Base-by-base conservation (phyloP, 2,329 filamentous ascomycete genomes). In the Trichophyton mentagrophytes region DNA sequence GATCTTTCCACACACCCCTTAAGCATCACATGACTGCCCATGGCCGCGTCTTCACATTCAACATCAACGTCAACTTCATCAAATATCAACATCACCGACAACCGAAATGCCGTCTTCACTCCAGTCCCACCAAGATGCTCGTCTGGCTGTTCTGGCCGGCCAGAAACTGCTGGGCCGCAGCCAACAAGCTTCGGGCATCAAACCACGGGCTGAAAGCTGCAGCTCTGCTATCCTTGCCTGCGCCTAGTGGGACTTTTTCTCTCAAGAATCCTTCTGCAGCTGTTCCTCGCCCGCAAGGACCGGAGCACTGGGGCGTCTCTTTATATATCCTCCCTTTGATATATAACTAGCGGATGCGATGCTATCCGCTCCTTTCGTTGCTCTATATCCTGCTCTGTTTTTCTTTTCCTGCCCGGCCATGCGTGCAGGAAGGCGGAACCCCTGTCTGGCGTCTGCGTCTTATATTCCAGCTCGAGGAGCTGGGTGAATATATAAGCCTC, bases 141-240 rank as follows among this genome's bases (percentile, higher is more conserved):
- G 13, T 9, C 6, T 8, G 46, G 46, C 1, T 13, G 33, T 3
- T 22, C 49, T 53, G 49, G 49, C 49, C 22, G 49, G 49, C 49
- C 15, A 6, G 49, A 47, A 47, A 22, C 44, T 17, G 44, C 44
- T 47, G 44, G 42, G 22, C 49, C 22, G 49, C 49, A 53, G 22
- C 49, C 49, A 53, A 53, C 49, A 53, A 53, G 49, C 49, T 27
- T 53, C 49, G 49, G 49, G 49, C 49, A 53, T 53, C 49, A 53
- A 53, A 30, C 49, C 49, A 53, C 49, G 49, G 25, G 49, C 20
- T 25, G 30, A 49, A 25, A 17, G 22, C 49, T 33, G 49, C 49
- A 53, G 49, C 49, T 53, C 22, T 53, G 25, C 49, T 30, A 53
- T 53, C 49, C 49, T 30, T 53, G 49, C 27, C 49, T 3, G 20